These are phyloP conservation scores for Glycine soja DNA, from an alignment of 306 rosid species.

Conservation along the genomic window DNA sequence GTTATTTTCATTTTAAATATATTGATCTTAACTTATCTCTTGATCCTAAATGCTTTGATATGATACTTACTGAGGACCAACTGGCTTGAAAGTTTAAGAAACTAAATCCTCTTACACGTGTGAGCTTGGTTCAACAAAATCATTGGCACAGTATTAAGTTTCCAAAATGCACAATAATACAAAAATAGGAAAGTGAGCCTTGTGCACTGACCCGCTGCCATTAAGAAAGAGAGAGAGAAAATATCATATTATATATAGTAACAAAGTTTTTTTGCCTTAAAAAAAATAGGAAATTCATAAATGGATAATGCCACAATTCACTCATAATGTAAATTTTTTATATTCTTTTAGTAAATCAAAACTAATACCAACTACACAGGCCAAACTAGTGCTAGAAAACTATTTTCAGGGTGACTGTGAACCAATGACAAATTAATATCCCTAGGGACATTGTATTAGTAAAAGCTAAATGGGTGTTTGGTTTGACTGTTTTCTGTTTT, in stretches of 20 bases:
- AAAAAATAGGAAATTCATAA: not conserved
- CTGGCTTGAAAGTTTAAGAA: too few species aligned
- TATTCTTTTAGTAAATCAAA: slow-evolving; percentile 16
- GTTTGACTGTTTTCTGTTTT: too few species aligned
- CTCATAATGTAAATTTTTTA: slow-evolving; percentile 3
- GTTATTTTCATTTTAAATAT: too few species aligned
- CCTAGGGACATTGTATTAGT: slow-evolving; percentile 1
- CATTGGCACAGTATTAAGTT: too few species aligned
- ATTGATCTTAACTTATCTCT: too few species aligned
- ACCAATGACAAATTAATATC: slow-evolving; percentile 6
- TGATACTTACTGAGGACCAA: too few species aligned
- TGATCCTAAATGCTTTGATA: too few species aligned
- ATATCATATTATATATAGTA: not conserved
- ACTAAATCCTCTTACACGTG: too few species aligned
- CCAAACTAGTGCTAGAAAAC: slow-evolving; percentile 17
- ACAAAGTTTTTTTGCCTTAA: not conserved
- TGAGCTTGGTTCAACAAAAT: too few species aligned
- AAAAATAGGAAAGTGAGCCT: not conserved
- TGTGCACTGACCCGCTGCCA: not conserved
- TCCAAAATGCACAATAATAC: too few species aligned
- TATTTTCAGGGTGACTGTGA: not conserved
- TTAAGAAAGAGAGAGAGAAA: not conserved
- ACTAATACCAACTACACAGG: slow-evolving; percentile 7
- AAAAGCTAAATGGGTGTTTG: too few species aligned
- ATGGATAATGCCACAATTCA: not conserved